Evolutionary conservation across 306 rosid genomes (phyloP).

Genomic region (Dryas alaskensis): DNA sequence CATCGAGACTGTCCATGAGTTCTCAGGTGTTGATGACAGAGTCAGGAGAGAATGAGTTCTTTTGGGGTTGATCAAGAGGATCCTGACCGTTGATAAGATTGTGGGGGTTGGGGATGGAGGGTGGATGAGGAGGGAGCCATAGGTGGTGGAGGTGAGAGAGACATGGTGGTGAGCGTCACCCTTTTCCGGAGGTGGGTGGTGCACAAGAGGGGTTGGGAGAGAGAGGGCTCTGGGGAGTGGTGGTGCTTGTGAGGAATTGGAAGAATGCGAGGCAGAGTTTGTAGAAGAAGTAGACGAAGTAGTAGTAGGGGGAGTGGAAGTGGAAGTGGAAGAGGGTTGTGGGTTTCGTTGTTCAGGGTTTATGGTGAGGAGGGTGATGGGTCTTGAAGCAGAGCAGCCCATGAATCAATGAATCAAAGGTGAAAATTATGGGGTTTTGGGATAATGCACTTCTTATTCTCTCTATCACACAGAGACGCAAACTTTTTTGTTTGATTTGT

Average conservation of each 20-base stretch:
- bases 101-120: constrained; percentile 35
- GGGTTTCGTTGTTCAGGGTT: constrained; percentile 28
- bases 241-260: constrained; percentile 47
- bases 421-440: not conserved
- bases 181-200: constrained; percentile 68
- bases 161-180: constrained; percentile 88
- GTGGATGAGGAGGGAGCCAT: constrained; percentile 65
- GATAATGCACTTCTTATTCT: constrained; percentile 8
- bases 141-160: constrained; percentile 85
- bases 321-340: constrained; percentile 28
- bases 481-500: constrained; percentile 22
- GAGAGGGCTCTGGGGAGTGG: constrained; percentile 48
- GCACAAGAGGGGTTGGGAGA: constrained; percentile 62
- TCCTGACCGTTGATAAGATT: constrained; percentile 21
- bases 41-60: constrained; percentile 60
- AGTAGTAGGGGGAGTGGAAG: constrained; percentile 9
- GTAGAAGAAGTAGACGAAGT: not conserved
- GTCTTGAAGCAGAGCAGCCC: constrained; percentile 90
- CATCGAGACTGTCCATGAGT: constrained; percentile 65
- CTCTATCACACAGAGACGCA: not conserved
- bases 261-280: constrained; percentile 37
- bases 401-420: constrained; percentile 22
- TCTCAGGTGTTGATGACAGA: constrained; percentile 95
- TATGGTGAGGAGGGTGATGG: constrained; percentile 40
- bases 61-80: constrained; percentile 17